phyloP scores from a whole-genome alignment of 768 basidiomycete species.

The Suillus subalutaceus region DNA sequence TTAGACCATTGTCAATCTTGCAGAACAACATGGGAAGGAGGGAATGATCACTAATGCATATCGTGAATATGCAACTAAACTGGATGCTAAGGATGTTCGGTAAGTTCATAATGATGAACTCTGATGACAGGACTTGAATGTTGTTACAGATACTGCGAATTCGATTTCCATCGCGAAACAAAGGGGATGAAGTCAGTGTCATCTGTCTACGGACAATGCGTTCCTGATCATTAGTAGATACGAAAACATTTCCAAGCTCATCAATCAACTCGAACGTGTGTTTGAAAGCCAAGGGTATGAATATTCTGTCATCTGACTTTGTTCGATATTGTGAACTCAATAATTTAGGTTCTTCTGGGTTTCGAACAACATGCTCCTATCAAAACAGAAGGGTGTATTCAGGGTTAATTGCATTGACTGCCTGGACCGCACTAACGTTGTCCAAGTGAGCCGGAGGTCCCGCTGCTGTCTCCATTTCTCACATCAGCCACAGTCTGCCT shows the following conservation, averaged over 20 bases:
- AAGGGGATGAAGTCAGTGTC: slow-evolving; percentile 84
- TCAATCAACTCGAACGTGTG: slow-evolving; percentile 65
- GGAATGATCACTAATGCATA: slow-evolving; percentile 78
- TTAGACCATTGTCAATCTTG: slow-evolving; percentile 85
- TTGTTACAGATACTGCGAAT: slow-evolving; percentile 66
- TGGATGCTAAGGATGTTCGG: slow-evolving; percentile 58
- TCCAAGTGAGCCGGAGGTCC: slow-evolving; percentile 57
- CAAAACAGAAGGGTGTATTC: slow-evolving; percentile 84
- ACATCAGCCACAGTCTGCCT: slow-evolving; percentile 68
- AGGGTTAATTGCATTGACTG: slow-evolving; percentile 96
- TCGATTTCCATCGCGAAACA: slow-evolving; percentile 94
- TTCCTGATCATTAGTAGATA: slow-evolving; percentile 51
- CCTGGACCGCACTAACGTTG: slow-evolving; percentile 92
- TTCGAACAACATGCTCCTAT: slow-evolving; percentile 66
- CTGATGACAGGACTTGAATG: neutral
- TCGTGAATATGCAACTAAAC: slow-evolving; percentile 62
- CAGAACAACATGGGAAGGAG: slow-evolving; percentile 91
- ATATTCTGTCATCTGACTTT: slow-evolving; percentile 1
- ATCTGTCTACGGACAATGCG: slow-evolving; percentile 1
- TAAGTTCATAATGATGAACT: slow-evolving; percentile 34
- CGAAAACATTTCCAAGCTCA: slow-evolving; percentile 85
- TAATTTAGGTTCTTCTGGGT: slow-evolving; percentile 77
- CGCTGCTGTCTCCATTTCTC: slow-evolving; percentile 9
- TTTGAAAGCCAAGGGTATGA: slow-evolving; percentile 82
- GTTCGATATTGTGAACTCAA: slow-evolving; percentile 10